Evolutionary conservation across 23 red algal genomes (phyloP).

Genomic region (Rhodosorus marinus): DNA sequence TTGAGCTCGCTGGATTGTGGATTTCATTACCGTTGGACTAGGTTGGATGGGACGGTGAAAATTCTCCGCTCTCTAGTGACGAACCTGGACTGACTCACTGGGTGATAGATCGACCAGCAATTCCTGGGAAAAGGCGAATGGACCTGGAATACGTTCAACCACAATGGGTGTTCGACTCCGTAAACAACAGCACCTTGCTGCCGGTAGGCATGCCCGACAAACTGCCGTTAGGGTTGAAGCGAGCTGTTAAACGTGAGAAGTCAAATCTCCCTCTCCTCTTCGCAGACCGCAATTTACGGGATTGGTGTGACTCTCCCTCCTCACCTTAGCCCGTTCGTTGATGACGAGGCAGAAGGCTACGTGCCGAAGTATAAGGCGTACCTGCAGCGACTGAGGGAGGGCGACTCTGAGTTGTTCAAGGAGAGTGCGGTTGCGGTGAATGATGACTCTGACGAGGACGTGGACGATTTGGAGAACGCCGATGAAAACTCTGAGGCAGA

Average conservation of each 20-base stretch:
- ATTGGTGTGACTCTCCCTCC: constrained; percentile 31
- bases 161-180: constrained; percentile 89
- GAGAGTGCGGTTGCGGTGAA: constrained; percentile 5
- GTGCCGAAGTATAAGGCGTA: constrained; percentile 36
- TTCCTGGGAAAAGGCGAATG: constrained; percentile 24
- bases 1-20: no score
- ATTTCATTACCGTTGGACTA: no score
- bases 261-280: constrained; percentile 5
- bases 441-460: not conserved
- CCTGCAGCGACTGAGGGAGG: constrained; percentile 40
- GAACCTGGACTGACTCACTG: constrained; percentile 31
- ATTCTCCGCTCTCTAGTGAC: not conserved
- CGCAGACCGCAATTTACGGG: constrained; percentile 43
- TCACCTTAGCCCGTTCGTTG: constrained; percentile 30
- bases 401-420: constrained; percentile 37
- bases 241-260: constrained; percentile 1
- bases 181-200: constrained; percentile 48
- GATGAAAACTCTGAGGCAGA: not conserved
- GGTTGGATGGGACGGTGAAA: not conserved
- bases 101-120: constrained; percentile 56
- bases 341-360: constrained; percentile 39
- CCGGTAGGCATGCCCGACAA: no score
- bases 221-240: no score
- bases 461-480: not conserved
- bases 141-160: constrained; percentile 90